Percentiles rank a stretch among this genome's conserved stretches.
These are phyloP conservation scores for Eucalyptus globulus DNA, from an alignment of 345 rosid genomes.

Conservation along the genomic window DNA sequence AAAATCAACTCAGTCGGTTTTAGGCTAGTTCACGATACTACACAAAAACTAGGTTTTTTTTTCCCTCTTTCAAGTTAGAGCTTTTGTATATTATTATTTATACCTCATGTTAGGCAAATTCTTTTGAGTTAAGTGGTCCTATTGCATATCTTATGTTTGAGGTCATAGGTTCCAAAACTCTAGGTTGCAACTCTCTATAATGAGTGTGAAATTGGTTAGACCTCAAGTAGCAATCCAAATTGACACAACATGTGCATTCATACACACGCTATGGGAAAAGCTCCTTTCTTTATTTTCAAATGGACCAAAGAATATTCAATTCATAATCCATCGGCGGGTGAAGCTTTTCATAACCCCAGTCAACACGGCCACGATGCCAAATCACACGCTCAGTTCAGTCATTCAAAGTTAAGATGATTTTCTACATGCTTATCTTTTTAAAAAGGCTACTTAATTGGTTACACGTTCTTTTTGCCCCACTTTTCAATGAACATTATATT, in stretches of 20 bases:
- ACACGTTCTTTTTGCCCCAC: too few species aligned
- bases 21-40: background rate
- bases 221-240: background rate
- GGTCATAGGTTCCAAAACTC: background rate
- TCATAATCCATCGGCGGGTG: background rate
- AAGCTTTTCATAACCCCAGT: background rate
- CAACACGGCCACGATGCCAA: background rate
- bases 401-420: background rate
- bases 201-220: background rate
- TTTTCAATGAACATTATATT: too few species aligned
- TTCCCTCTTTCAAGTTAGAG: background rate
- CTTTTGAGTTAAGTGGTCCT: background rate
- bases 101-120: background rate
- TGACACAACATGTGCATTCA: background rate
- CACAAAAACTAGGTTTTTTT: background rate
- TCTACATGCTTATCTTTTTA: background rate
- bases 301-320: background rate
- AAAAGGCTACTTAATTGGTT: too few species aligned
- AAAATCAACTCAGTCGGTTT: background rate
- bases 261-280: too few species aligned
- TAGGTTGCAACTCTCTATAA: background rate
- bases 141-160: background rate
- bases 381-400: background rate
- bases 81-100: background rate
- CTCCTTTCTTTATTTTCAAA: background rate